Conservation (phyloP, 768 basidiomycete species). For the Lanmaoa pseudosensibilis region DNA sequence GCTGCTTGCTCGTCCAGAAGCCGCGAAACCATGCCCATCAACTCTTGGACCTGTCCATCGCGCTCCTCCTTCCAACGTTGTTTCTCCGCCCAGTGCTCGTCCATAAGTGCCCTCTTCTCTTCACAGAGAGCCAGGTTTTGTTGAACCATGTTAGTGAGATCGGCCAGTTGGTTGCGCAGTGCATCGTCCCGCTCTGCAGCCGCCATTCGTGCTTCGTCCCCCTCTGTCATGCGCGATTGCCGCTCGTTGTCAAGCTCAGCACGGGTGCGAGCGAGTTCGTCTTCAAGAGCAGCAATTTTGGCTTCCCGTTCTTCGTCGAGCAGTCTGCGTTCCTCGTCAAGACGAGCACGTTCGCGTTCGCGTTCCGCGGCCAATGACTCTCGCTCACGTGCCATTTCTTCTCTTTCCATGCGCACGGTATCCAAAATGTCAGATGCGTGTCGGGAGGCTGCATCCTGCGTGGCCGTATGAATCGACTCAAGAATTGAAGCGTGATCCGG, state of each 20-base stretch:
- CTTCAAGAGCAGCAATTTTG: slow-evolving; percentile 60
- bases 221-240: slow-evolving; percentile 54
- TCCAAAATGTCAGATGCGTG: slow-evolving; percentile 60
- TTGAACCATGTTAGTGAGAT: slow-evolving; percentile 72
- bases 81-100: slow-evolving; percentile 66
- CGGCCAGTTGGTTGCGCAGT: slow-evolving; percentile 58
- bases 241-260: slow-evolving; percentile 65
- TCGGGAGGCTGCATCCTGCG: slow-evolving; percentile 54
- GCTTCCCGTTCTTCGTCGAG: slow-evolving; percentile 51
- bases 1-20: slow-evolving; percentile 56
- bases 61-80: slow-evolving; percentile 56
- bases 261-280: slow-evolving; percentile 56
- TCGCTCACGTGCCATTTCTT: slow-evolving; percentile 54
- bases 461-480: slow-evolving; percentile 41
- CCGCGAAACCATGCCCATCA: slow-evolving; percentile 61
- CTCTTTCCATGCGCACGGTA: slow-evolving; percentile 57
- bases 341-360: slow-evolving; percentile 47
- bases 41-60: slow-evolving; percentile 53
- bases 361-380: slow-evolving; percentile 57
- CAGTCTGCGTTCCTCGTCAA: slow-evolving; percentile 48
- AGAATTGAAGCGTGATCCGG: slow-evolving; percentile 35
- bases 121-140: slow-evolving; percentile 61
- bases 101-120: slow-evolving; percentile 58
- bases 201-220: slow-evolving; percentile 64
- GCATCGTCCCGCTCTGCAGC: slow-evolving; percentile 59